These are phyloP conservation scores for Saccharomycopsis hybrid DNA, from an alignment of 1,139 yeast species.

Conservation along the genomic window DNA sequence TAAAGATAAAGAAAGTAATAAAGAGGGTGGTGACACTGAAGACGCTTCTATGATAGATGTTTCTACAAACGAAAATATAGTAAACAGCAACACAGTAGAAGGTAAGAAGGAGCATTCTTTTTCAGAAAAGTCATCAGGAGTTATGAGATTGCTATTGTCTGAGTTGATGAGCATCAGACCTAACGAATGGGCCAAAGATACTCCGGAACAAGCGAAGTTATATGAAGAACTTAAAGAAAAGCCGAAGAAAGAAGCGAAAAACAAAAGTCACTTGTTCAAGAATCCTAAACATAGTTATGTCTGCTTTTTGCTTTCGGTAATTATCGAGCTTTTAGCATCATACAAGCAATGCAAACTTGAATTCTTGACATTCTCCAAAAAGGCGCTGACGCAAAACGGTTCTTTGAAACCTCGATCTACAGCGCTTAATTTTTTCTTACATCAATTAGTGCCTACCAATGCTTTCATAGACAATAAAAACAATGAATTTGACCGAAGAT, in stretches of 20 bases:
- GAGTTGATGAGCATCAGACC: conserved; percentile 41
- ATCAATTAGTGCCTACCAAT: conserved; percentile 60
- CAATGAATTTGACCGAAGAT: conserved; percentile 30
- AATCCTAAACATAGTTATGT: conserved; percentile 16
- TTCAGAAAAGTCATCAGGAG: conserved; percentile 39
- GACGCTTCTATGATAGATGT: conserved; percentile 11
- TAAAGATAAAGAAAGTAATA: not conserved
- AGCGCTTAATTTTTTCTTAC: conserved; percentile 68
- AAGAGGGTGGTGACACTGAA: not conserved
- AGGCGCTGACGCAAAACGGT: conserved; percentile 33
- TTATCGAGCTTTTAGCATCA: conserved; percentile 70
- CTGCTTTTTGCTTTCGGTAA: conserved; percentile 43
- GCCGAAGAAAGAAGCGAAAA: conserved; percentile 16
- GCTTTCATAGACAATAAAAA: conserved; percentile 32
- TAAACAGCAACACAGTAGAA: no score
- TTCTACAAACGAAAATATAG: conserved; percentile 5
- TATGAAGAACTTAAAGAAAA: conserved; percentile 29
- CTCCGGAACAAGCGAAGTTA: conserved; percentile 27
- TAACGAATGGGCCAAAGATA: conserved; percentile 24
- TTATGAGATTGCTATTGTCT: conserved; percentile 45
- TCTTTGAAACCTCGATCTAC: conserved; percentile 61
- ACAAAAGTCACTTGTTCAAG: conserved; percentile 21
- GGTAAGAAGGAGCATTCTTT: not conserved
- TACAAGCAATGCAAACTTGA: conserved; percentile 79
- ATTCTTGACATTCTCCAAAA: conserved; percentile 69